Conservation (phyloP, 1,139 yeast species). For the Candida freyschussii region DNA sequence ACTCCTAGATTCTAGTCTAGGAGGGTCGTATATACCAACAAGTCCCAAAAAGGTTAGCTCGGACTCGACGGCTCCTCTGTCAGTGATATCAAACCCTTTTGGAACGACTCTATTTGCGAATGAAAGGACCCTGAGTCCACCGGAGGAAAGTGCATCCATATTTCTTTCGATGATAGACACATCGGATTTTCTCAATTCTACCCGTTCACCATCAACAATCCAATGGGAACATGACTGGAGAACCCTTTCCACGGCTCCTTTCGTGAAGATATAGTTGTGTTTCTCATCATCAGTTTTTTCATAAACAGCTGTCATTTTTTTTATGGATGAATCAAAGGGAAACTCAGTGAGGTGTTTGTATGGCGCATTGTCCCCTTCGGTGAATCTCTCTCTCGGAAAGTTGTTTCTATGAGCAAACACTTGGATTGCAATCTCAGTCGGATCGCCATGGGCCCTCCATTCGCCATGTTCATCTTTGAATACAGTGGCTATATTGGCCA, state of each 20-base stretch:
- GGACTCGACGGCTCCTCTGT: constrained; percentile 51
- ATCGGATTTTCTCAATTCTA: constrained; percentile 39
- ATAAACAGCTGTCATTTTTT: constrained; percentile 69
- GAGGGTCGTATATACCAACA: constrained; percentile 82
- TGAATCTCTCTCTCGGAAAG: constrained; percentile 40
- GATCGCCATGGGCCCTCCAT: constrained; percentile 83
- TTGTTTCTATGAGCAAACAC: constrained; percentile 57
- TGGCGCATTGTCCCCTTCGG: constrained; percentile 31
- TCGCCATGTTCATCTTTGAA: constrained; percentile 33
- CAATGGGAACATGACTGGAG: constrained; percentile 53
- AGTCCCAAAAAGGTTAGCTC: constrained; percentile 60
- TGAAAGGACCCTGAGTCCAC: constrained; percentile 73
- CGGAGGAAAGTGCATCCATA: constrained; percentile 58
- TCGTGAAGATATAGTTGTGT: constrained; percentile 45
- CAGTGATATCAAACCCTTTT: constrained; percentile 28
- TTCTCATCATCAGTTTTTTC: constrained; percentile 30
- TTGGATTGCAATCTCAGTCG: constrained; percentile 80
- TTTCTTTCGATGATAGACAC: constrained; percentile 44
- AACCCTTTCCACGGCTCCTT: constrained; percentile 79
- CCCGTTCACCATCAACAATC: constrained; percentile 38
- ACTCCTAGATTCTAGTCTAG: constrained; percentile 64
- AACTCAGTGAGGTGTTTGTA: constrained; percentile 54
- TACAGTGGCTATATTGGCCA: constrained; percentile 70
- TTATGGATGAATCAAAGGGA: constrained; percentile 75
- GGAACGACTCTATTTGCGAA: constrained; percentile 45